Conservation (phyloP, 164 flowering plant genomes). For the Liquidambar formosana region DNA sequence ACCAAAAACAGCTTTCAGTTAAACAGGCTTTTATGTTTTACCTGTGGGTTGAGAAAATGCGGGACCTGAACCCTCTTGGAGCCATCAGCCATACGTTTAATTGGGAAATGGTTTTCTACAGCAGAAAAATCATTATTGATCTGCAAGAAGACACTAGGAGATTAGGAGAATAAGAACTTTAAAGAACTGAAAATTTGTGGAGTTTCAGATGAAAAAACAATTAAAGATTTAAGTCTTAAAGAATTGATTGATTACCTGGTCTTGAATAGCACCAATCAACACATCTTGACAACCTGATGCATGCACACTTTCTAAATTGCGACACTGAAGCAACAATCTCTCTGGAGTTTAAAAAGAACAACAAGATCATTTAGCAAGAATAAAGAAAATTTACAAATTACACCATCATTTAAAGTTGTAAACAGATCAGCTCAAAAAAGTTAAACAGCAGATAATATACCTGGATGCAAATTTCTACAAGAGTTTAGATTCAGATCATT, state of each 20-base stretch:
- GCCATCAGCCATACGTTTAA: constrained; percentile 77
- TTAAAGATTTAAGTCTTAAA: neutral
- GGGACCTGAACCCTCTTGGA: constrained; percentile 83
- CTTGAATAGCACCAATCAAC: constrained; percentile 54
- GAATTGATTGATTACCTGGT: constrained; percentile 49
- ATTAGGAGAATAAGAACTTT: neutral
- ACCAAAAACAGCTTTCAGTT: neutral
- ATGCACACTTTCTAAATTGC: constrained; percentile 71
- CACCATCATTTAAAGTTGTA: neutral
- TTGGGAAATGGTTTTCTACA: constrained; percentile 39
- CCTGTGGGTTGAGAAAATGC: constrained; percentile 47
- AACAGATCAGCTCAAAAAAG: neutral
- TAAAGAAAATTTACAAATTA: neutral
- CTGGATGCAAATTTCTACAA: constrained; percentile 86
- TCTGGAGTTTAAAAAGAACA: constrained; percentile 35
- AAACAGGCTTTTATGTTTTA: constrained; percentile 11
- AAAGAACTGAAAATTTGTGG: neutral
- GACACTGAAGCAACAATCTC: constrained; percentile 80
- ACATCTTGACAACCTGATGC: constrained; percentile 75
- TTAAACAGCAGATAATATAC: constrained; percentile 30
- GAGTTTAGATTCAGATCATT: constrained; percentile 80
- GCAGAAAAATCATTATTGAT: constrained; percentile 33
- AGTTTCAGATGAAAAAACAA: neutral
- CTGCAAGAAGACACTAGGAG: constrained; percentile 30
- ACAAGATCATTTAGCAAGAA: neutral